phyloP scores from a whole-genome alignment of 352 stramenopile species.

The Peronosclerospora sorghi region DNA sequence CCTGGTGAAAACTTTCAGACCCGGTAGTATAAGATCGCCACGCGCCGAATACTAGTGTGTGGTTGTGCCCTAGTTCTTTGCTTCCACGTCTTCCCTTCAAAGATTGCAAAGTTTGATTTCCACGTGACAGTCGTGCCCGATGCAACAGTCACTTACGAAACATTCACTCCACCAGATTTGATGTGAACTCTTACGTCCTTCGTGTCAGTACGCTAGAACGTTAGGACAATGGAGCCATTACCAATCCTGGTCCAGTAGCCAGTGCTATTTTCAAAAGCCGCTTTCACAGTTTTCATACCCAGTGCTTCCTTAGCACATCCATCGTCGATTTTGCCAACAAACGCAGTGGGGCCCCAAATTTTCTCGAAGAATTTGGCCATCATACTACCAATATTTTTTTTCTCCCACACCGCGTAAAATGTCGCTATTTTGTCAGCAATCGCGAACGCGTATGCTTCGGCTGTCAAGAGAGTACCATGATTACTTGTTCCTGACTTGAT shows the following conservation, averaged over 20 bases:
- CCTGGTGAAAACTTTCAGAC: no score
- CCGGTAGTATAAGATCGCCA: no score
- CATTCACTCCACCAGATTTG: slow-evolving; percentile 17
- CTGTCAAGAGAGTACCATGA: slow-evolving; percentile 19
- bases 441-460: slow-evolving; percentile 23
- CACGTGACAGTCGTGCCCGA: slow-evolving; percentile 5
- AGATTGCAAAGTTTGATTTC: slow-evolving; percentile 11
- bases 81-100: slow-evolving; percentile 21
- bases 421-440: slow-evolving; percentile 25
- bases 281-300: slow-evolving; percentile 14
- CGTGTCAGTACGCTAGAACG: slow-evolving; percentile 11
- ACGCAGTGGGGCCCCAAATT: slow-evolving; percentile 30
- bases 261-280: slow-evolving; percentile 13
- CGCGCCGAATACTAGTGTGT: no score
- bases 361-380: slow-evolving; percentile 39
- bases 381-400: slow-evolving; percentile 25
- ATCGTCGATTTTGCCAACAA: slow-evolving; percentile 44
- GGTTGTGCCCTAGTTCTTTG: no score
- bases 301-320: slow-evolving; percentile 21
- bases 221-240: slow-evolving; percentile 11
- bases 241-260: slow-evolving; percentile 16
- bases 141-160: slow-evolving; percentile 10
- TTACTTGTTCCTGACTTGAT: slow-evolving; percentile 20
- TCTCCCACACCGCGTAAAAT: slow-evolving; percentile 32
- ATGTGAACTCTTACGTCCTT: slow-evolving; percentile 19